phyloP scores from a whole-genome alignment of 2,329 filamentous ascomycete genomes.

The Monosporascus ibericus region DNA sequence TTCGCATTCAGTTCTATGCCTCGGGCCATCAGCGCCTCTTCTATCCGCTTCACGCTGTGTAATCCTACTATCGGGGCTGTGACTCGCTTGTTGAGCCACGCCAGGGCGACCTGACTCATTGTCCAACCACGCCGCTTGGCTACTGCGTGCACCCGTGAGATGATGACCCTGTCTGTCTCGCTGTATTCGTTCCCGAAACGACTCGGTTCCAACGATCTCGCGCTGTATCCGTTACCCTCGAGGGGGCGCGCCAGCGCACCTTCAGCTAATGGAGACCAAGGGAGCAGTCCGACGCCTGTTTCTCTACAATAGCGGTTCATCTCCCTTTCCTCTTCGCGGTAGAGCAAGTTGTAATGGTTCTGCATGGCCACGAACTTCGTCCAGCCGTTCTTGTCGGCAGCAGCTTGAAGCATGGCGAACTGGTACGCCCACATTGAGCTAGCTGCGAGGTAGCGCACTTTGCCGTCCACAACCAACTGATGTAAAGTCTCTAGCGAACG shows the following conservation, averaged over 20 bases:
- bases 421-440: slow-evolving; percentile 38
- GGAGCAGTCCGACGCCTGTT: slow-evolving; percentile 30
- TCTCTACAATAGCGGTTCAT: slow-evolving; percentile 33
- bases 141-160: slow-evolving; percentile 16
- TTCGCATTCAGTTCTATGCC: too few relatives aligned
- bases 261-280: slow-evolving; percentile 16
- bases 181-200: slow-evolving; percentile 21
- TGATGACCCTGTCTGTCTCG: slow-evolving; percentile 28
- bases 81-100: slow-evolving; percentile 45
- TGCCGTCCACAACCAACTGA: slow-evolving; percentile 50
- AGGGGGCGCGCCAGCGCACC: slow-evolving; percentile 23
- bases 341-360: slow-evolving; percentile 50
- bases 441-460: slow-evolving; percentile 42
- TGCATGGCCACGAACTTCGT: slow-evolving; percentile 56
- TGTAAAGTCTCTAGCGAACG: slow-evolving; percentile 35
- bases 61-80: slow-evolving; percentile 31
- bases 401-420: slow-evolving; percentile 37
- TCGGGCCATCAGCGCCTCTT: neutral
- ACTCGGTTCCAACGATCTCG: neutral
- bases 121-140: slow-evolving; percentile 40
- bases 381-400: slow-evolving; percentile 46
- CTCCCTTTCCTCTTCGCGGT: slow-evolving; percentile 51
- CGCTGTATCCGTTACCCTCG: slow-evolving; percentile 3
- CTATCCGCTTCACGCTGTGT: neutral
- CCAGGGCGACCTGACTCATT: slow-evolving; percentile 54